Evolutionary conservation across 31 red algal species (phyloP).

Genomic region (Odonthalia washingtoniensis): DNA sequence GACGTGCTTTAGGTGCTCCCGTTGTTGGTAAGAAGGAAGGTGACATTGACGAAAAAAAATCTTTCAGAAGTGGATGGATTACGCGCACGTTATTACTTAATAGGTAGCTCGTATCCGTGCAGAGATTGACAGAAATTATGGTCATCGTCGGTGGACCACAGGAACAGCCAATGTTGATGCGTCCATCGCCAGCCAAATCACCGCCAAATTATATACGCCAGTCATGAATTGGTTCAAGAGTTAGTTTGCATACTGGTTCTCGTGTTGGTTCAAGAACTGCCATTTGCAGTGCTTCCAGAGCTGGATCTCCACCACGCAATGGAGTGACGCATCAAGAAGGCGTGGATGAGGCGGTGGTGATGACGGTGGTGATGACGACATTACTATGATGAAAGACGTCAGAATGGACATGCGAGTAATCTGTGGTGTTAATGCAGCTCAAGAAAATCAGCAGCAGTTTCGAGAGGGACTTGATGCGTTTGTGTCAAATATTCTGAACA

Average conservation of each 20-base stretch:
- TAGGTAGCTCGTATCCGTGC: conserved; percentile 34
- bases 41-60: conserved; percentile 17
- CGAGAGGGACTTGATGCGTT: conserved; percentile 27
- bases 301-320: conserved; percentile 8
- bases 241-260: conserved; percentile 46
- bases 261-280: conserved; percentile 51
- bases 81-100: conserved; percentile 57
- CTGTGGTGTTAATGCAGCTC: neutral
- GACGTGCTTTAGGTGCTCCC: conserved; percentile 29
- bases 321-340: neutral
- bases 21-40: too few relatives aligned
- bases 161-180: too few relatives aligned
- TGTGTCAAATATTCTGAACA: conserved; percentile 27
- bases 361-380: neutral
- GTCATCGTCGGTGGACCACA: conserved; percentile 69
- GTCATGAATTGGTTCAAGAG: too few relatives aligned
- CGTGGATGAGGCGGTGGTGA: neutral
- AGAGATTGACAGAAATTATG: conserved; percentile 66
- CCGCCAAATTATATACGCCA: too few relatives aligned
- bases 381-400: neutral
- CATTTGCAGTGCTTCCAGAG: conserved; percentile 20
- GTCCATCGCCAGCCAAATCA: too few relatives aligned
- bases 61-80: conserved; percentile 47
- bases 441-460: neutral
- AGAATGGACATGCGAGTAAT: too few relatives aligned